Percentiles rank a stretch among this genome's conserved stretches.
These are phyloP conservation scores for Fraxinus velutina DNA, from an alignment of 305 asterid species.

Conservation along the genomic window DNA sequence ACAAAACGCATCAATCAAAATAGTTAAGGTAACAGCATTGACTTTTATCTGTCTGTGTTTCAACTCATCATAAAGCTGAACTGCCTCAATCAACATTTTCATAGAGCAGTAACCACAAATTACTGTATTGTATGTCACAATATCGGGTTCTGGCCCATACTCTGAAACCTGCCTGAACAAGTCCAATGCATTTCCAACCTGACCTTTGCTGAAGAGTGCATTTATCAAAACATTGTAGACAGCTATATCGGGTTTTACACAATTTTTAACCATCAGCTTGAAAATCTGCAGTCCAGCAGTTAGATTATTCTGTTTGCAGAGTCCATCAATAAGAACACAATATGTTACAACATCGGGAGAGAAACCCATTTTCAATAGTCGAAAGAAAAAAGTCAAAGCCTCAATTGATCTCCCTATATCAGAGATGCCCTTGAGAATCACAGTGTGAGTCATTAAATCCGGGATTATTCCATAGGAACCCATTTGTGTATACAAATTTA, in stretches of 20 bases:
- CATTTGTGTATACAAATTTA: constrained; percentile 31
- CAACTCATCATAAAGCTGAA: constrained; percentile 34
- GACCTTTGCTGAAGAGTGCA: constrained; percentile 30
- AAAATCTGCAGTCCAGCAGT: constrained; percentile 31
- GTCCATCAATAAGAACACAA: constrained; percentile 37
- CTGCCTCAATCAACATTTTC: constrained; percentile 38
- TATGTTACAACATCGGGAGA: constrained; percentile 35
- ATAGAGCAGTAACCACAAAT: constrained; percentile 38
- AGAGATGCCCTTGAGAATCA: constrained; percentile 28
- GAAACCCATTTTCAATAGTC: constrained; percentile 34
- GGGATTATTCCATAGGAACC: constrained; percentile 27
- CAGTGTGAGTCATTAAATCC: constrained; percentile 36
- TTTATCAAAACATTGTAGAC: constrained; percentile 37
- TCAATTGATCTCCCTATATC: constrained; percentile 24
- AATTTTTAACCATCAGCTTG: constrained; percentile 30
- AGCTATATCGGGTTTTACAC: constrained; percentile 37
- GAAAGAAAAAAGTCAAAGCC: constrained; percentile 33
- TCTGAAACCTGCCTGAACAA: constrained; percentile 32
- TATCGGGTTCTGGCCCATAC: constrained; percentile 41
- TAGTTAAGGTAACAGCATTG: constrained; percentile 30
- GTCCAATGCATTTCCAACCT: constrained; percentile 28
- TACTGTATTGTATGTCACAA: constrained; percentile 40
- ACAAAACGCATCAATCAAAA: constrained; percentile 42
- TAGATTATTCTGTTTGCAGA: constrained; percentile 34
- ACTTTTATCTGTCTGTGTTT: constrained; percentile 14